phyloP scores from a whole-genome alignment of 441 rosid genomes.

The Aleurites moluccanus region DNA sequence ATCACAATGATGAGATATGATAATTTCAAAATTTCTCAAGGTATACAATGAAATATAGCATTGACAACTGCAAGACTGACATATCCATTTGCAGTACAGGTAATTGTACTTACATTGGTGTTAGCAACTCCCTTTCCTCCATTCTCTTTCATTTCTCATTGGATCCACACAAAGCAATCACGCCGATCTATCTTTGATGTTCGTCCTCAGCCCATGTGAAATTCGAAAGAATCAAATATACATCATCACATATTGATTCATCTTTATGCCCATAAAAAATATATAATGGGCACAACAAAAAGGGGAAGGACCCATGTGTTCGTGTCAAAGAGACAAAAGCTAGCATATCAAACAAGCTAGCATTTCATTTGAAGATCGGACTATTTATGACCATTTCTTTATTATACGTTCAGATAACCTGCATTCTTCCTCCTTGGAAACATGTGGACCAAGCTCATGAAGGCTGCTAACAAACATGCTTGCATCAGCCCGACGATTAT shows the following conservation, averaged over 20 bases:
- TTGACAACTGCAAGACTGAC: not conserved
- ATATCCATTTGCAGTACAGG: not conserved
- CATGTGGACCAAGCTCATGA: constrained; percentile 57
- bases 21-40: not conserved
- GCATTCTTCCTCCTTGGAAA: constrained; percentile 46
- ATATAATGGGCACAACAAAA: not conserved
- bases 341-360: not conserved
- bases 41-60: not conserved
- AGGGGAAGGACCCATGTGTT: not conserved
- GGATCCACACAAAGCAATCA: constrained; percentile 1
- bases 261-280: constrained; percentile 15
- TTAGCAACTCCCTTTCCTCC: constrained; percentile 6
- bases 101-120: constrained; percentile 20
- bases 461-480: constrained; percentile 51
- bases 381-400: constrained; percentile 53
- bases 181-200: not conserved
- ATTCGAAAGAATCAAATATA: not conserved
- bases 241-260: constrained; percentile 7
- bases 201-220: not conserved
- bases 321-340: not conserved
- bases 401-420: constrained; percentile 62
- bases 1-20: not conserved
- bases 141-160: not conserved
- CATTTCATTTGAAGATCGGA: not conserved
- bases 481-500: constrained; percentile 61